A percentile compares a stretch with the other conserved stretches of the same genome.
Evolutionary conservation across 2,329 filamentous ascomycete genomes (phyloP).

Genomic region (Neophaeococcomyces aloes): DNA sequence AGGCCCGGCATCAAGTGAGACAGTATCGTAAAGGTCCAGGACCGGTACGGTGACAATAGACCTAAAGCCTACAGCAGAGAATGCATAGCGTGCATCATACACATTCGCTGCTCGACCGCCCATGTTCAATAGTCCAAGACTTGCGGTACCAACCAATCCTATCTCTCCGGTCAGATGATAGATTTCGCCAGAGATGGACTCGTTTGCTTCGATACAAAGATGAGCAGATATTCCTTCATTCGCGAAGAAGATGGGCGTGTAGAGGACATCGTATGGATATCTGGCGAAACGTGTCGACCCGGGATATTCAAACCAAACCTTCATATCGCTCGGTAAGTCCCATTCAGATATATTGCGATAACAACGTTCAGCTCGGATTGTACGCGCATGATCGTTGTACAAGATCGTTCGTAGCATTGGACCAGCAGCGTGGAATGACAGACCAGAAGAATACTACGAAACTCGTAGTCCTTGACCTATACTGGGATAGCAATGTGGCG

Average conservation of each 20-base stretch:
- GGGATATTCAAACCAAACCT: slow-evolving; percentile 9
- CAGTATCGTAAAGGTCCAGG: slow-evolving; percentile 1
- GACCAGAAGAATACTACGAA: neutral
- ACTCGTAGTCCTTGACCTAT: neutral
- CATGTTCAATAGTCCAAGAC: slow-evolving; percentile 5
- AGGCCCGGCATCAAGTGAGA: slow-evolving; percentile 3
- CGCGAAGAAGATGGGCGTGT: slow-evolving; percentile 8
- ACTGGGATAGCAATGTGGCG: too few relatives aligned
- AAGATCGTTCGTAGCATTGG: slow-evolving; percentile 3
- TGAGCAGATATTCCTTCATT: slow-evolving; percentile 6
- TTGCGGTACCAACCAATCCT: neutral
- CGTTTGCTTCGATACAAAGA: slow-evolving; percentile 6
- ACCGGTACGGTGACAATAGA: slow-evolving; percentile 3
- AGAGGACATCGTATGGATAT: slow-evolving; percentile 5
- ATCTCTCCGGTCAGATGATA: slow-evolving; percentile 2
- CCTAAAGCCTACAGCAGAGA: slow-evolving; percentile 7
- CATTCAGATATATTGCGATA: slow-evolving; percentile 2
- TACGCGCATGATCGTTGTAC: slow-evolving; percentile 4
- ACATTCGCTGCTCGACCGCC: slow-evolving; percentile 6
- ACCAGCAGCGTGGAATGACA: neutral
- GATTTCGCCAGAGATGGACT: slow-evolving; percentile 1
- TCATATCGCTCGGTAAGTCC: slow-evolving; percentile 6
- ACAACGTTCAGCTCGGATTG: slow-evolving; percentile 2
- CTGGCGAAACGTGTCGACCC: slow-evolving; percentile 8
- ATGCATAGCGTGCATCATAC: slow-evolving; percentile 7